These are phyloP conservation scores for Fraxinus dipetala DNA, from an alignment of 305 asterid species.

Conservation along the genomic window DNA sequence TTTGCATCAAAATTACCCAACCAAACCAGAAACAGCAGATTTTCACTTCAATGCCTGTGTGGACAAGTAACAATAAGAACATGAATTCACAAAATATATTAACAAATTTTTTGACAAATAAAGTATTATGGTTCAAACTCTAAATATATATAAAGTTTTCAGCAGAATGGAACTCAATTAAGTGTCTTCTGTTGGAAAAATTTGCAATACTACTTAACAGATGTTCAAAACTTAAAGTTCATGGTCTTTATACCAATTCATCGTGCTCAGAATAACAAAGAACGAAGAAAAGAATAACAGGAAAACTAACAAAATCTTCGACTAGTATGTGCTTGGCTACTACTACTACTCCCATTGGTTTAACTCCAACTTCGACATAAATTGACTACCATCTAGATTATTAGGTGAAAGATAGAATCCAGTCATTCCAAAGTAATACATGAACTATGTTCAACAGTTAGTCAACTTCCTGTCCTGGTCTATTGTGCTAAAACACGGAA, in stretches of 20 bases:
- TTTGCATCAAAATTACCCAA: constrained; percentile 27
- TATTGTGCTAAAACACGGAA: background rate
- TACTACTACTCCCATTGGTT: background rate
- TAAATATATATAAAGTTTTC: background rate
- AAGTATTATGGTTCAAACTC: background rate
- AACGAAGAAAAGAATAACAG: background rate
- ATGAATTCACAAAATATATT: background rate
- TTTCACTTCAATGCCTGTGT: constrained; percentile 38
- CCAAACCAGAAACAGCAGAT: constrained; percentile 22
- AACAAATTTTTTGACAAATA: background rate
- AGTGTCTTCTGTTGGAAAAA: background rate
- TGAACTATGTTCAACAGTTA: background rate
- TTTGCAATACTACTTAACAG: background rate
- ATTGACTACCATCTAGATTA: background rate
- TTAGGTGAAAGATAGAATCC: background rate
- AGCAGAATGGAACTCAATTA: background rate
- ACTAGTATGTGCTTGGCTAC: background rate
- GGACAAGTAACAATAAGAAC: background rate
- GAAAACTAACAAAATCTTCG: background rate
- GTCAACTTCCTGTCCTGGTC: background rate
- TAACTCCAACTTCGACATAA: background rate
- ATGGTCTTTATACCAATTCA: background rate
- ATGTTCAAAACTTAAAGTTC: background rate
- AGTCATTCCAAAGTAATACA: background rate
- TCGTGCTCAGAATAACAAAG: background rate